Evolutionary conservation across 2,329 filamentous ascomycete species (phyloP).

Genomic region (Xylariomycetidae sp.): DNA sequence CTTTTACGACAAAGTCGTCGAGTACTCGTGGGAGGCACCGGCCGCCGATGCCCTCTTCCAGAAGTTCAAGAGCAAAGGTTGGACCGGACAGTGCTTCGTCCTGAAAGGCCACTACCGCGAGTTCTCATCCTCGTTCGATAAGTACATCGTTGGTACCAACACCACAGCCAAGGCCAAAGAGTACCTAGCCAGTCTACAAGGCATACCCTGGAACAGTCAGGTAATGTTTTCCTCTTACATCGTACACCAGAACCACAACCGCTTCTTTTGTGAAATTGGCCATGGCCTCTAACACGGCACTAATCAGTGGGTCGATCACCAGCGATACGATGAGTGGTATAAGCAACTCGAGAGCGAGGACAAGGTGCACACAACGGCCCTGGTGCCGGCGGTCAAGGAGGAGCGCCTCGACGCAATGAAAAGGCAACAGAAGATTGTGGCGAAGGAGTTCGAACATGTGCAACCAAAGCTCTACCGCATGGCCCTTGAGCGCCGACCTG

Average conservation of each 20-base stretch:
- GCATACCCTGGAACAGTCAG: conserved; percentile 27
- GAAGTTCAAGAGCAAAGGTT: conserved; percentile 43
- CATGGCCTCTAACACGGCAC: not conserved
- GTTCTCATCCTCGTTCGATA: conserved; percentile 48
- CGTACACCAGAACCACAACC: not conserved
- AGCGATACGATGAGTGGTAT: conserved; percentile 42
- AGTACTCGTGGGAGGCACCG: conserved; percentile 48
- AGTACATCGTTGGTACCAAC: conserved; percentile 41
- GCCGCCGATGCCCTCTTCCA: conserved; percentile 39
- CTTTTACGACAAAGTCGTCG: conserved; percentile 48
- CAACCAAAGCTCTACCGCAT: conserved; percentile 44
- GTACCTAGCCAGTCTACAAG: conserved; percentile 34
- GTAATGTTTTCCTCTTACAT: conserved; percentile 23
- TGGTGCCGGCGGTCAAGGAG: conserved; percentile 32
- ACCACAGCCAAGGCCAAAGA: conserved; percentile 37
- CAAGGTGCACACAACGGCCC: conserved; percentile 30
- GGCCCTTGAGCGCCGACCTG: conserved; percentile 31
- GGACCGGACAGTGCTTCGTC: conserved; percentile 48
- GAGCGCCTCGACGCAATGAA: conserved; percentile 38
- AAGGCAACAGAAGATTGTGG: conserved; percentile 43
- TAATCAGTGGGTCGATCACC: conserved; percentile 25
- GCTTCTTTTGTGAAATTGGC: conserved; percentile 1
- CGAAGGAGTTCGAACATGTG: conserved; percentile 41
- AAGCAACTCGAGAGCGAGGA: conserved; percentile 39
- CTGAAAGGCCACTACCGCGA: conserved; percentile 53